A percentile compares a stretch with the other conserved stretches of the same genome.
Evolutionary conservation across 1,139 yeast species (phyloP).

Genomic region (Taiozyma sp.): DNA sequence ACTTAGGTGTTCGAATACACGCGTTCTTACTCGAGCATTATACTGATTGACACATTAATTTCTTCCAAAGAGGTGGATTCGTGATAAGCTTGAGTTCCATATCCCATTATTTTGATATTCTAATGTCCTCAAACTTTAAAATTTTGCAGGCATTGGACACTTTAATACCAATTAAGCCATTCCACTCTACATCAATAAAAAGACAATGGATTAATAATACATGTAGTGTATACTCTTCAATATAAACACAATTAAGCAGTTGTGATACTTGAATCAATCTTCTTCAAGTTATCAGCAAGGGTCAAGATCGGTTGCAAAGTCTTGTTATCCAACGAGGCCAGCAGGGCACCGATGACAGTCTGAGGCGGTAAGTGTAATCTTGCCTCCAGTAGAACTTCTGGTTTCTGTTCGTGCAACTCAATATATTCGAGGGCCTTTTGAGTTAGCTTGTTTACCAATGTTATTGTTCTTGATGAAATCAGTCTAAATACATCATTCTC

Average conservation of each 20-base stretch:
- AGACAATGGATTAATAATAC: not conserved
- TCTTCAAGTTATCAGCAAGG: constrained; percentile 17
- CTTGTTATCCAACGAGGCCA: constrained; percentile 30
- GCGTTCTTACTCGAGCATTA: constrained; percentile 23
- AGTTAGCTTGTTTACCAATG: constrained; percentile 29
- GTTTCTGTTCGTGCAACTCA: constrained; percentile 13
- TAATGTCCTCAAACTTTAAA: too few species aligned
- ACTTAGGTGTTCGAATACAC: constrained; percentile 58
- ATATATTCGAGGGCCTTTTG: constrained; percentile 27
- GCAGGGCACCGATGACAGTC: constrained; percentile 32
- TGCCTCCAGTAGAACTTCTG: constrained; percentile 15
- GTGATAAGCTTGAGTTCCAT: too few species aligned
- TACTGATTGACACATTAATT: not conserved
- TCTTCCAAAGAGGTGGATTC: too few species aligned
- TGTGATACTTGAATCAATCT: constrained; percentile 10
- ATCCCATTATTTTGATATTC: too few species aligned
- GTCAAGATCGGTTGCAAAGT: constrained; percentile 25
- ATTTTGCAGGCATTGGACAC: too few species aligned
- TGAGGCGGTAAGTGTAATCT: constrained; percentile 33
- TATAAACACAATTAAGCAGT: not conserved
- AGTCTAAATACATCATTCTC: constrained; percentile 27
- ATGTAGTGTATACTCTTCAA: not conserved
- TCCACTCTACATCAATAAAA: not conserved
- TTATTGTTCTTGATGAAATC: constrained; percentile 31
- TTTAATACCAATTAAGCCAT: too few species aligned